Evolutionary conservation across 208 protist species (phyloP).

Genomic region (Acanthamoeba sp.): DNA sequence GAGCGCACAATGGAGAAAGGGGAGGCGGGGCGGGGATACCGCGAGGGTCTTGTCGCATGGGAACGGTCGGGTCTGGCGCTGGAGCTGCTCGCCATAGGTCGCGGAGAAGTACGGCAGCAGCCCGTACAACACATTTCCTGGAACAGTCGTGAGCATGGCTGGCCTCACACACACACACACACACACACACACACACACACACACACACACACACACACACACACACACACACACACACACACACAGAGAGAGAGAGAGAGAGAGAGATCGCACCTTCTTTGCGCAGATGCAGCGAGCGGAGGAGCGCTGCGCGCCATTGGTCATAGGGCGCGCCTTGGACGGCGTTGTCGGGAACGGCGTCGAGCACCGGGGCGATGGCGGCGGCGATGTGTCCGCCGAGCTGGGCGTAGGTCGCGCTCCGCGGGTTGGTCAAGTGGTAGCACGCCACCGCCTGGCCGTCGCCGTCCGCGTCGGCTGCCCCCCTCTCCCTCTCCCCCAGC

Average conservation of each 20-base stretch:
- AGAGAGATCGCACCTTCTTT: background rate
- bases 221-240: no score
- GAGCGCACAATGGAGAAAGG: background rate
- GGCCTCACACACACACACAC: no score
- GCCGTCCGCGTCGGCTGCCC: background rate
- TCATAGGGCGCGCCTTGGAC: background rate
- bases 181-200: no score
- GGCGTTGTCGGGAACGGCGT: background rate
- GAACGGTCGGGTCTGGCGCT: background rate
- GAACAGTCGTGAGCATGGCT: background rate
- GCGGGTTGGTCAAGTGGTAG: constrained; percentile 6
- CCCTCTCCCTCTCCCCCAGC: background rate
- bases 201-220: no score
- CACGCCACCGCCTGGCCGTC: background rate
- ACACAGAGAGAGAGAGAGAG: no score
- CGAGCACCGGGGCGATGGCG: background rate
- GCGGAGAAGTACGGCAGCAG: constrained; percentile 22
- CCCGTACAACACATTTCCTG: background rate
- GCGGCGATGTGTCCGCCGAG: background rate
- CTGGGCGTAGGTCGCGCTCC: background rate
- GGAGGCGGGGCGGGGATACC: background rate
- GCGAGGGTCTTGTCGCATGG: background rate
- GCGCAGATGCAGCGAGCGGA: background rate
- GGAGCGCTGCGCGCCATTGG: background rate
- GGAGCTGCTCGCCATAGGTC: background rate